Base-by-base conservation (phyloP, 2,329 filamentous ascomycete species). In the Nothophaeocryptopus gaeumannii region DNA sequence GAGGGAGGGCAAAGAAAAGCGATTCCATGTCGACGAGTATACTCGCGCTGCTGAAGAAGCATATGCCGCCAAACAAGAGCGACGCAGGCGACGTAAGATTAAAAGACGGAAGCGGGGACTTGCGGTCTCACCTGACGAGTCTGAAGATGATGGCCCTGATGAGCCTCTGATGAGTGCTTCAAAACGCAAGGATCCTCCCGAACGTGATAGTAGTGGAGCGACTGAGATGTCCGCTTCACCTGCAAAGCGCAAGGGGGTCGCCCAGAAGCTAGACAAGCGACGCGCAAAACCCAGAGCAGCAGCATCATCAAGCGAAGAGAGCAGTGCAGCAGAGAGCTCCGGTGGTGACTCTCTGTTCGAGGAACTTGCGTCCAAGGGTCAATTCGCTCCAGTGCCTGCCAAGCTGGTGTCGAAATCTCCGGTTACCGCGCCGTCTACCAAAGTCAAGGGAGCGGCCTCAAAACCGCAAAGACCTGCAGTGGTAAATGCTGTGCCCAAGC, bases 21-120 rank as follows among this genome's bases (percentile, higher is more conserved):
- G 54, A 2, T 67, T 66, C 38, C 53, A 65, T 29, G 38, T 58
- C n/a, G 33, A 52, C 11, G 54, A 52, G 8, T 67, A 46, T 26
- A 35, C 59, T 9, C 50, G 48, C 10, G 54, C 54, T 8, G 29
- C 56, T 15, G 44, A 54, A 34, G 30, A 46, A 11, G 16, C 39
- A 20, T 26, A 50, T 15, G 46, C 45, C 7, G 36, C 51, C 38
- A 53, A 52, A 16, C 39, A 46, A 5, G 53, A 56, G 5, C 45
- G 55, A 13, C 37, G 32, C 12, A 16, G 39, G 30, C 58, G 63
- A 20, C 49, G 66, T 7, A 55, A 51, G 41, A 53, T 47, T 12
- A 67, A 67, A 54, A 58, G 63, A 11, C 51, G 57, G 26, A 60
- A 43, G 46, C 50, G 50, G 5, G 53, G 50, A 5, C 20, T 60